Evolutionary conservation across 768 basidiomycete species (phyloP).

Genomic region (Russula ochroleuca): DNA sequence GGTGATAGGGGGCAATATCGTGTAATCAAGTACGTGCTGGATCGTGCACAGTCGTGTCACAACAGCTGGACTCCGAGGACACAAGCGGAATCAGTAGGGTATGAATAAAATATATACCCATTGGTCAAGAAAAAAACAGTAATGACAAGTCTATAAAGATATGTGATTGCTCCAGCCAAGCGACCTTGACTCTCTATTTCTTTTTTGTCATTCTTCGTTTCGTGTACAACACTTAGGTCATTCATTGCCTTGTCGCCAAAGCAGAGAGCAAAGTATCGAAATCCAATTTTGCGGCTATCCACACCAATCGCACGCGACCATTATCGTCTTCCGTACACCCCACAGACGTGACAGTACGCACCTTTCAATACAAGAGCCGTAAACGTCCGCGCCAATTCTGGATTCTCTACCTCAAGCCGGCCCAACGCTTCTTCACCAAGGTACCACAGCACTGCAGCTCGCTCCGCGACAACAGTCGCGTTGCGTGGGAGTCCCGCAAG

Average conservation of each 20-base stretch:
- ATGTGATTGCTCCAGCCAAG: background rate
- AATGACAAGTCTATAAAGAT: conserved; percentile 12
- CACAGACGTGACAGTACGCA: conserved; percentile 38
- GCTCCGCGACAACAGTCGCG: conserved; percentile 80
- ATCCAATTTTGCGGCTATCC: conserved; percentile 58
- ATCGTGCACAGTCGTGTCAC: no score
- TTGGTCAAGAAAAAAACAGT: background rate
- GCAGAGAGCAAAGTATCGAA: conserved; percentile 58
- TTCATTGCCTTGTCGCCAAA: conserved; percentile 41
- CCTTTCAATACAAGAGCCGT: conserved; percentile 70
- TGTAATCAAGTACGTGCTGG: no score
- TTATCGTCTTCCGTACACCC: conserved; percentile 4
- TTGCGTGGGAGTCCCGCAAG: conserved; percentile 77
- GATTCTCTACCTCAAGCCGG: conserved; percentile 61
- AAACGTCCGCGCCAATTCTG: conserved; percentile 61
- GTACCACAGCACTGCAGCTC: conserved; percentile 76
- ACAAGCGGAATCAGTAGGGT: no score
- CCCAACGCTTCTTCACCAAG: conserved; percentile 56
- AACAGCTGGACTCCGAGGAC: no score
- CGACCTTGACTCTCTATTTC: background rate
- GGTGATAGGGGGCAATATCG: no score
- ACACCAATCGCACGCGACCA: background rate
- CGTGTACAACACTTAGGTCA: background rate
- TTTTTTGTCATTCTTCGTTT: background rate
- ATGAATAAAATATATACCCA: background rate